Base-by-base conservation (phyloP, 352 stramenopile species). In the Blastocystis sp. region DNA sequence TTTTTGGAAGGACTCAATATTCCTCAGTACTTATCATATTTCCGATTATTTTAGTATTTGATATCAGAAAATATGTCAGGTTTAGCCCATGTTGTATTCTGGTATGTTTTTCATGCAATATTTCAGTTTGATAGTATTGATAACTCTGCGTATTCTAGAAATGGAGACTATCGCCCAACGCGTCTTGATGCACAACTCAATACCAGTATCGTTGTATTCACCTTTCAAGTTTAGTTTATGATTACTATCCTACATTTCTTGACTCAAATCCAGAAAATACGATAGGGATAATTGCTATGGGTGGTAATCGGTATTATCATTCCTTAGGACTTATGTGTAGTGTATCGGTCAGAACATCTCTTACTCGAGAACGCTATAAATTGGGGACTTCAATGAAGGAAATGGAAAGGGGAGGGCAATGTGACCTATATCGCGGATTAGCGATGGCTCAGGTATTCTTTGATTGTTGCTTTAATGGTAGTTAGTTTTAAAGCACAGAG, bases 321-420 rank as follows among this genome's bases (percentile, higher is more conserved):
- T 53, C 29, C 20, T 37, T 84, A n/a, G 13, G 4, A 8, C 53
- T 55, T 15, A 66, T 37, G 11, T 68, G 29, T 84, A 84, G 73
- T 68, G 73, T 84, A 23, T 69, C 73, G 18, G 73, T 84, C 3
- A 23, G 62, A 43, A 66, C 73, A 13, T 84, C 73, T 29, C 53
- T 84, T 13, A 84, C 73, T 29, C 73, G 73, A 23, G 73, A 84
- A 64, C 73, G 73, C 11, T 84, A 84, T 64, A 84, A 84, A 84
- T 43, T 84, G n/a, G 73, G 73, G 56, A 84, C 47, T 13, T 63
- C 73, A 26, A 84, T 64, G 73, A 84, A 84, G 47, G 53, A 84
- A 34, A 13, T 84, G 47, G 73, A 84, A 53, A 39, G 23, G 29
- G 62, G 62, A 37, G 73, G 73, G 0, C 34, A 84, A 43, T 84